Conservation (phyloP, 192 early-diverging fungal genomes). For the Coemansia sp. region DNA sequence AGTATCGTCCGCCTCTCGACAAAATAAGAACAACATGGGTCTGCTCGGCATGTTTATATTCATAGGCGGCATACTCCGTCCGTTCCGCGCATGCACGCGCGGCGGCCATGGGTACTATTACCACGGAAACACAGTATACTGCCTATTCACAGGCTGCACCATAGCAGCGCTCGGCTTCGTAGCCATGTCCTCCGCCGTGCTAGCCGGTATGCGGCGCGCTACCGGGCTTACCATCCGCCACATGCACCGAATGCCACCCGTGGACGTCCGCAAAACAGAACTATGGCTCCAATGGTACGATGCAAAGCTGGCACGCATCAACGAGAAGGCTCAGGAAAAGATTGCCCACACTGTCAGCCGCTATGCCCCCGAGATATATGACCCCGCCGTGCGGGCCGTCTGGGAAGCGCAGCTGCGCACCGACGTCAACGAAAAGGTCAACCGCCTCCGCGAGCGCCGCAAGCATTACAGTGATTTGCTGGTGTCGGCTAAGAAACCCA, state of each 20-base stretch:
- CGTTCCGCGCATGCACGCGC: conserved; percentile 9
- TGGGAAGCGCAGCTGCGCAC: conserved; percentile 38
- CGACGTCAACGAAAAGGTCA: conserved; percentile 24
- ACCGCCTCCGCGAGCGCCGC: conserved; percentile 18
- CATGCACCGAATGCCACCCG: conserved; percentile 13
- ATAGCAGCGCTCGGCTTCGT: conserved; percentile 8
- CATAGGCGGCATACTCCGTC: conserved; percentile 3
- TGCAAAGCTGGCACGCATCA: conserved; percentile 19
- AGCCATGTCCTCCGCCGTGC: conserved; percentile 17
- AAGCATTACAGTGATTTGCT: conserved; percentile 11
- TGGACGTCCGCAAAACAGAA: conserved; percentile 13
- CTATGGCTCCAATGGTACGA: conserved; percentile 39
- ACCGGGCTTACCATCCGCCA: conserved; percentile 39
- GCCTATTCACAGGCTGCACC: conserved; percentile 17
- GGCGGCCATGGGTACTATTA: conserved; percentile 1
- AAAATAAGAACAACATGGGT: conserved; percentile 4
- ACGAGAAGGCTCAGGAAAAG: conserved; percentile 15
- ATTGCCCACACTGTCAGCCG: conserved; percentile 8
- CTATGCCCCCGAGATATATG: conserved; percentile 12
- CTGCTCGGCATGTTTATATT: conserved; percentile 1
- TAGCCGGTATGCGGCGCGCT: conserved; percentile 36
- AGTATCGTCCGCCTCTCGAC: too few relatives aligned
- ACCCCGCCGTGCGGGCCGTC: conserved; percentile 19
- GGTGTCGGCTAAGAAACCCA: neutral
- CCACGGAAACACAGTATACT: neutral